These are phyloP conservation scores for Candolleomyces efflorescens DNA, from an alignment of 768 basidiomycete genomes.

Conservation along the genomic window DNA sequence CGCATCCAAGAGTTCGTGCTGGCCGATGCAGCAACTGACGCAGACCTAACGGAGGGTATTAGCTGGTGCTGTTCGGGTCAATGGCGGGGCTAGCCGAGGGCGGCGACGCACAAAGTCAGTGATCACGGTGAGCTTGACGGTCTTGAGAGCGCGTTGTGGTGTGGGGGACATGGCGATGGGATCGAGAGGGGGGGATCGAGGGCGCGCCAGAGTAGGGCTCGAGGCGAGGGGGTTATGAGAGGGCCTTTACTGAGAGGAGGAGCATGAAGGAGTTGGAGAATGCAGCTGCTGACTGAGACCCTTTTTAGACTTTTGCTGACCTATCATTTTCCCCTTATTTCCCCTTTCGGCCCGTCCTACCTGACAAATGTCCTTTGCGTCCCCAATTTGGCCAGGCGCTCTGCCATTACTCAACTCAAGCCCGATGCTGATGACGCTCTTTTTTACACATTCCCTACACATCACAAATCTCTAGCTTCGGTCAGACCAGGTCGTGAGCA, in stretches of 20 bases:
- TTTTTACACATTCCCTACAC: too few relatives aligned
- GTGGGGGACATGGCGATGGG: constrained; percentile 3
- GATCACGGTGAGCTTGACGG: constrained; percentile 43
- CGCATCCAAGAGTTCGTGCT: constrained; percentile 49
- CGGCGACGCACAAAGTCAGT: constrained; percentile 42
- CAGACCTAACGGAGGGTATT: constrained; percentile 33
- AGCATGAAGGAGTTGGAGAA: constrained; percentile 22
- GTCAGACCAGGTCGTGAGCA: constrained; percentile 20
- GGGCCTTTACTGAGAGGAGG: constrained; percentile 20
- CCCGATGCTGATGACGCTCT: too few relatives aligned
- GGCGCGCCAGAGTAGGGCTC: background rate
- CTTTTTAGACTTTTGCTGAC: constrained; percentile 12
- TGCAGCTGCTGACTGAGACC: constrained; percentile 25
- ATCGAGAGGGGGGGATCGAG: background rate
- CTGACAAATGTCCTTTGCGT: too few relatives aligned
- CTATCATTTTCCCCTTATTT: background rate
- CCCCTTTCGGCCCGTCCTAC: too few relatives aligned
- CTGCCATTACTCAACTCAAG: too few relatives aligned
- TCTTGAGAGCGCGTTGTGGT: background rate
- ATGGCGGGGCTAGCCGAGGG: constrained; percentile 4
- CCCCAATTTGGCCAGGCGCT: too few relatives aligned
- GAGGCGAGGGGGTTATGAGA: constrained; percentile 20
- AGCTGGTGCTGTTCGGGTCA: constrained; percentile 2
- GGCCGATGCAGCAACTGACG: constrained; percentile 48
- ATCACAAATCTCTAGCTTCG: background rate